These are phyloP conservation scores for Elsinoe batatas DNA, from an alignment of 2,329 filamentous ascomycete species.

Conservation along the genomic window DNA sequence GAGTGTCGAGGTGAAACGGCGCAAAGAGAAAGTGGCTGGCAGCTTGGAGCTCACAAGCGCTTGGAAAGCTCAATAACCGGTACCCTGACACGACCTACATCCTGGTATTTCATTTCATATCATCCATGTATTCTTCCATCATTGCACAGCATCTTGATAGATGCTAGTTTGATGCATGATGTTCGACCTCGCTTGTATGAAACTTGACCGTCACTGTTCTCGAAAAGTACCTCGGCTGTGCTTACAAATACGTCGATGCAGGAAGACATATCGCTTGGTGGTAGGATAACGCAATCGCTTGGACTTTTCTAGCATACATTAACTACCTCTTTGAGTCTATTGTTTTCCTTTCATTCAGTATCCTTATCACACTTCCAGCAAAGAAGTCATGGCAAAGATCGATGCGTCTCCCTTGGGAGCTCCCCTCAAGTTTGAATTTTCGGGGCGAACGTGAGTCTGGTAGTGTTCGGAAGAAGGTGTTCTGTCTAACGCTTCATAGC, in stretches of 20 bases:
- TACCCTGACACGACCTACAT: neutral
- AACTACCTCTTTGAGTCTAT: neutral
- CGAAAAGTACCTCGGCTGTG: neutral
- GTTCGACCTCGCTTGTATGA: no score
- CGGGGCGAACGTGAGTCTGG: conserved; percentile 34
- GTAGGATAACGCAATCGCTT: no score
- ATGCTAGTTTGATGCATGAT: no score
- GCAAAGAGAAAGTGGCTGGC: neutral
- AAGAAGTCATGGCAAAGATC: neutral
- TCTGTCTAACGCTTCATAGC: neutral
- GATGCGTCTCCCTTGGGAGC: conserved; percentile 28
- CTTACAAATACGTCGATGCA: neutral
- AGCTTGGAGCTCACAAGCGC: neutral
- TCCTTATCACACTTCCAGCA: neutral
- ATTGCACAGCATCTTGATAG: no score
- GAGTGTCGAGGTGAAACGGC: neutral
- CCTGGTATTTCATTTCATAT: neutral
- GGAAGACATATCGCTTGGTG: no score
- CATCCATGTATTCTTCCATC: neutral
- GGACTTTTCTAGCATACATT: neutral
- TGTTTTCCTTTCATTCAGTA: neutral
- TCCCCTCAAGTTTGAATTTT: conserved; percentile 38
- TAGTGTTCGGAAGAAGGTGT: neutral
- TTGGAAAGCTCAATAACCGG: neutral
- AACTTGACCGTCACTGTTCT: no score